Evolutionary conservation across 2,329 filamentous ascomycete genomes (phyloP).

Genomic region (Onygena corvina): DNA sequence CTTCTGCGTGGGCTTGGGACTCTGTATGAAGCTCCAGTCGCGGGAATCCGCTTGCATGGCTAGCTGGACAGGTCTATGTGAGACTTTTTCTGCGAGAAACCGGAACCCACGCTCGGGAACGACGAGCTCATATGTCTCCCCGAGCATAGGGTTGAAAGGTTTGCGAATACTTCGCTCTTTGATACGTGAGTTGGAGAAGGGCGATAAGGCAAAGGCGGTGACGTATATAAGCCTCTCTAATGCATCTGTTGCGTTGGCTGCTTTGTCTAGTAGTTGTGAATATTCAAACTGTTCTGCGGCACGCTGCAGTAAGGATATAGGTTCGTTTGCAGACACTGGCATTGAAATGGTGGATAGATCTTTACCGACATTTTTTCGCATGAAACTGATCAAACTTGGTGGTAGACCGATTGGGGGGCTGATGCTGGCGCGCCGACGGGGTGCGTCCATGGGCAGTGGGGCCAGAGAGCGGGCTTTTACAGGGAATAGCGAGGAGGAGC

Average conservation of each 20-base stretch:
- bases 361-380: constrained; percentile 96
- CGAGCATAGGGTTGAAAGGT: constrained; percentile 92
- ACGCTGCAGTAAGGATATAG: constrained; percentile 74
- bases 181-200: constrained; percentile 67
- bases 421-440: constrained; percentile 59
- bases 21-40: constrained; percentile 77
- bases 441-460: constrained; percentile 60
- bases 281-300: constrained; percentile 88
- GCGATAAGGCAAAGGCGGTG: constrained; percentile 79
- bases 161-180: constrained; percentile 90
- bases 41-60: constrained; percentile 85
- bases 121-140: constrained; percentile 88
- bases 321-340: constrained; percentile 94
- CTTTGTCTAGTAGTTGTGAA: constrained; percentile 66
- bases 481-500: constrained; percentile 53
- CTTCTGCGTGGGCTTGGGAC: constrained; percentile 80
- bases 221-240: constrained; percentile 71
- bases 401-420: constrained; percentile 63
- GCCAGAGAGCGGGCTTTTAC: constrained; percentile 59
- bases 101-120: constrained; percentile 78
- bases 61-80: constrained; percentile 79
- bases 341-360: constrained; percentile 93
- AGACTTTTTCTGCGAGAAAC: constrained; percentile 89
- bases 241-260: constrained; percentile 44
- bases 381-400: constrained; percentile 82